Conservation (phyloP, 441 rosid species). For the Manihot esculenta region DNA sequence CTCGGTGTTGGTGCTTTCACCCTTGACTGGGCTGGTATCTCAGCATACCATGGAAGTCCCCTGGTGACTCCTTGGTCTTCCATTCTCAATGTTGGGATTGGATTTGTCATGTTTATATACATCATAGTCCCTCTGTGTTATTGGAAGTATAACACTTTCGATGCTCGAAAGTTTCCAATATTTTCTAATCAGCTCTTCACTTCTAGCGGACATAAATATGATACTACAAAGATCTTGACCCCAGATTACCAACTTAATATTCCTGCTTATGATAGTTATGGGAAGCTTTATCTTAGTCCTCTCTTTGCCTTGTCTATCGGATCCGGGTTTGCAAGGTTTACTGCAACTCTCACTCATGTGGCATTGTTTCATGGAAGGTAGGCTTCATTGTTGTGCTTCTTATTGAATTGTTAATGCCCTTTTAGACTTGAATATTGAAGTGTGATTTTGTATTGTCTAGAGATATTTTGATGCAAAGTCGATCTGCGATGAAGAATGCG, state of each 20-base stretch:
- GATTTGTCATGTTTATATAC: constrained; percentile 88
- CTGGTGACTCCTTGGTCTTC: constrained; percentile 88
- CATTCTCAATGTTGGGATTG: constrained; percentile 79
- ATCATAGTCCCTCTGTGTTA: constrained; percentile 84
- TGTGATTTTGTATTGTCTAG: constrained; percentile 40
- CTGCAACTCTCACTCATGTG: constrained; percentile 87
- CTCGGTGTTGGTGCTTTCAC: constrained; percentile 88
- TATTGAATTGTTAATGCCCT: not conserved
- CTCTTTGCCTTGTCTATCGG: constrained; percentile 85
- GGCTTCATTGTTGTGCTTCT: constrained; percentile 5
- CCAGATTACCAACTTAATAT: constrained; percentile 63
- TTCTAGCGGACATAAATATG: constrained; percentile 67
- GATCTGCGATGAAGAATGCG: constrained; percentile 64
- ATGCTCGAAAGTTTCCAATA: constrained; percentile 78
- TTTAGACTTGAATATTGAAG: not conserved
- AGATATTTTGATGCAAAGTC: constrained; percentile 81
- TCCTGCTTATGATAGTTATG: constrained; percentile 62
- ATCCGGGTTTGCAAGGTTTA: constrained; percentile 84
- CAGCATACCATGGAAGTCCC: constrained; percentile 97
- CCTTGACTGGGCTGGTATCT: constrained; percentile 96
- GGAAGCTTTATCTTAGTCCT: constrained; percentile 91
- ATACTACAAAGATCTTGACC: constrained; percentile 79
- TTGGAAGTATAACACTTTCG: constrained; percentile 86
- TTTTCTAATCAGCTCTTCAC: constrained; percentile 87
- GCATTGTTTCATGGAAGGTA: constrained; percentile 91